phyloP scores from a whole-genome alignment of 1,284 basidiomycete species.

The Cryptococcus maquisensis region DNA sequence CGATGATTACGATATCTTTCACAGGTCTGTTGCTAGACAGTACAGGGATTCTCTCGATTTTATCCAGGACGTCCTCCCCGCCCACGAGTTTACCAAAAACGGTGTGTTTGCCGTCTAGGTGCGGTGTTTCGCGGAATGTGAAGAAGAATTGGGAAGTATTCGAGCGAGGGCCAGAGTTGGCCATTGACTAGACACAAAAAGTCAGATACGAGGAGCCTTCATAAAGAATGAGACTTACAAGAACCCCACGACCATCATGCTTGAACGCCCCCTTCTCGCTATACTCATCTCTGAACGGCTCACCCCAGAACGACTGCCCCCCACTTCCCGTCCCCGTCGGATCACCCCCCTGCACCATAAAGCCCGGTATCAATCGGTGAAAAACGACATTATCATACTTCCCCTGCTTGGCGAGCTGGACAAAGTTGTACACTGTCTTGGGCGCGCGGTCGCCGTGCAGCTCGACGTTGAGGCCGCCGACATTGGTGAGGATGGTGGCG shows the following conservation, averaged over 20 bases:
- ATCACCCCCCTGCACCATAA: slow-evolving; percentile 98
- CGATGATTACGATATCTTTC: slow-evolving; percentile 64
- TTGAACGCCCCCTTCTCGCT: slow-evolving; percentile 76
- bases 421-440: slow-evolving; percentile 96
- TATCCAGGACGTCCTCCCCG: slow-evolving; percentile 81
- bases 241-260: slow-evolving; percentile 70
- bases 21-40: slow-evolving; percentile 77
- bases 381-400: slow-evolving; percentile 80
- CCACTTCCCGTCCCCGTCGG: slow-evolving; percentile 93
- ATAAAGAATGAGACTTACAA: slow-evolving; percentile 49
- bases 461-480: slow-evolving; percentile 86
- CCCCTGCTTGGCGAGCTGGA: slow-evolving; percentile 81
- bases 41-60: slow-evolving; percentile 72
- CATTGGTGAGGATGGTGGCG: slow-evolving; percentile 82
- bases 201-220: neutral
- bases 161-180: slow-evolving; percentile 69
- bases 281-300: slow-evolving; percentile 89
- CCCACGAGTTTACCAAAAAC: slow-evolving; percentile 96
- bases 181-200: slow-evolving; percentile 64
- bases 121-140: slow-evolving; percentile 73
- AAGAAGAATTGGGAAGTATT: slow-evolving; percentile 82
- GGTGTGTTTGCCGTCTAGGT: slow-evolving; percentile 66
- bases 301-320: slow-evolving; percentile 91
- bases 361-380: slow-evolving; percentile 91
- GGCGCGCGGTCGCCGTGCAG: slow-evolving; percentile 75